phyloP scores from a whole-genome alignment of 225 moss, liverwort and hornwort species.

The Antitrichia curtipendula region DNA sequence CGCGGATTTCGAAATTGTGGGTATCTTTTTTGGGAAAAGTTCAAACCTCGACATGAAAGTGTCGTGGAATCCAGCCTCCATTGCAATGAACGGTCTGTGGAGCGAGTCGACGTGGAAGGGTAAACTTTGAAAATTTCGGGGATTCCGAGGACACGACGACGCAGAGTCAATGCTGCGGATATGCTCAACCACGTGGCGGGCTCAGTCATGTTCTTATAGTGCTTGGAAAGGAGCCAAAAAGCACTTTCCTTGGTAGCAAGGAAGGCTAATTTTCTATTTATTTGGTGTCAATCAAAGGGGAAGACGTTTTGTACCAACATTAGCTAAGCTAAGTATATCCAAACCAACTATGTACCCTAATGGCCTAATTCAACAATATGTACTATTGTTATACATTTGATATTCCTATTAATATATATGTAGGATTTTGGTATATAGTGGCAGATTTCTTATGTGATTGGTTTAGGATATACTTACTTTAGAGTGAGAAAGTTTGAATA shows the following conservation, averaged over 20 bases:
- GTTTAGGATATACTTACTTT: accelerated
- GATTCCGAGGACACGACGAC: neutral
- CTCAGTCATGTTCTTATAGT: neutral
- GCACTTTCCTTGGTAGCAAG: neutral
- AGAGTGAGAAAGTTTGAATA: neutral
- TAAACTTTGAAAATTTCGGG: neutral
- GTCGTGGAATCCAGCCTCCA: neutral
- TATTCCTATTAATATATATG: no score
- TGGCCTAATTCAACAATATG: neutral
- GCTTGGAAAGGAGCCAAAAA: neutral
- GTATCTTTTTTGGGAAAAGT: neutral
- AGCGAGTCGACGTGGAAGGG: neutral
- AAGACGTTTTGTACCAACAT: neutral
- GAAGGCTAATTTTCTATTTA: no score
- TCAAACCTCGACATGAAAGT: neutral
- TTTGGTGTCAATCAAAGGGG: neutral
- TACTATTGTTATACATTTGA: neutral
- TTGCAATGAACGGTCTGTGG: neutral
- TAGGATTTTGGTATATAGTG: neutral
- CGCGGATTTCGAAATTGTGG: neutral
- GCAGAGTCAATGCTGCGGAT: neutral
- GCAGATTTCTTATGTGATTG: neutral
- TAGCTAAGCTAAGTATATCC: neutral
- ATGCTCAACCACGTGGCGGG: neutral
- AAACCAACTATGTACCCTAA: no score